Conservation (phyloP, 2,329 filamentous ascomycete species). For the Colletotrichum melonis region DNA sequence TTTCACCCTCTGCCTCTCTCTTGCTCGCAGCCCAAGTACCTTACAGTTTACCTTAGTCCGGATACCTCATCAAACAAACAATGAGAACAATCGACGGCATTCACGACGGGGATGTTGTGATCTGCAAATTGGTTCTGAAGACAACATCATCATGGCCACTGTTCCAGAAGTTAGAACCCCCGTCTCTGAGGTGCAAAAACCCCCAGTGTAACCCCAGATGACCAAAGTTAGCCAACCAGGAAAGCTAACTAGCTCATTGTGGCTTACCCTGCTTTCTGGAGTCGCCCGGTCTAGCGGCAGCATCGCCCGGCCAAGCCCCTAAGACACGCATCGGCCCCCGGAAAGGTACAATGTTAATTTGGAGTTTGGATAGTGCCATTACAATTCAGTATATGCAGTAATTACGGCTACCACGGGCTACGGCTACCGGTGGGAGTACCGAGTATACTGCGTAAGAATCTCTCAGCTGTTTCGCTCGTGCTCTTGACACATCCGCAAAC, state of each 20-base stretch:
- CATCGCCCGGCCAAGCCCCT: background rate
- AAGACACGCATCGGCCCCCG: too few relatives aligned
- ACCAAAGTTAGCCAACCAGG: background rate
- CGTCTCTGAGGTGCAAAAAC: background rate
- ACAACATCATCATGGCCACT: background rate
- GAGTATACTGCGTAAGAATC: background rate
- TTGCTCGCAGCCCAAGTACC: background rate
- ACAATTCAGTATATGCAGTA: background rate
- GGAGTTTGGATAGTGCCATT: background rate
- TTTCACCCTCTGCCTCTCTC: slow-evolving; percentile 13
- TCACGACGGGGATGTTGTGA: background rate
- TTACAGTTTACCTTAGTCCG: background rate
- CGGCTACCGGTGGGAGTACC: too few relatives aligned
- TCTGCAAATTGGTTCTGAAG: background rate
- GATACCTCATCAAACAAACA: background rate
- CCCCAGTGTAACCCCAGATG: background rate
- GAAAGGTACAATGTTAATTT: background rate
- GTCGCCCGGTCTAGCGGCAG: background rate
- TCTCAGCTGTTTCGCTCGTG: background rate
- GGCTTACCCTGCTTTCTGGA: background rate
- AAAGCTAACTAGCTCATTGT: background rate
- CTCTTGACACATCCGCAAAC: background rate
- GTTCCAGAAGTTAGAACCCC: background rate
- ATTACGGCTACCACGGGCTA: too few relatives aligned
- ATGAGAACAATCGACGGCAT: background rate